phyloP scores from a whole-genome alignment of 257 asterid species.

The Solanum lignicaule region DNA sequence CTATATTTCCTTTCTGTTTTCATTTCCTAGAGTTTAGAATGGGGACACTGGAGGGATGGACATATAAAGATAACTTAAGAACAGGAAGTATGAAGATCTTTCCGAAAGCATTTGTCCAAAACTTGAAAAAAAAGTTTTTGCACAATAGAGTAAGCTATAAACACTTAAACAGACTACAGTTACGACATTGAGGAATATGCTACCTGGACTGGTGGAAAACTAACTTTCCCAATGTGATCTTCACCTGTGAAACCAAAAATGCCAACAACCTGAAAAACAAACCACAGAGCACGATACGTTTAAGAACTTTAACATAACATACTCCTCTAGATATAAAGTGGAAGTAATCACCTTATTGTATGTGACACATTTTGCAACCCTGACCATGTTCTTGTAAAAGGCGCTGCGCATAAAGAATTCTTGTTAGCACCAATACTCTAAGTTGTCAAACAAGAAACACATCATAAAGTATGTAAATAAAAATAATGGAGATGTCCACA shows the following conservation, averaged over 20 bases:
- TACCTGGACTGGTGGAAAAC: constrained; percentile 97
- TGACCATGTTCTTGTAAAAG: constrained; percentile 88
- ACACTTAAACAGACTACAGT: background rate
- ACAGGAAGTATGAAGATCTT: background rate
- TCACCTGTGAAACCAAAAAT: constrained; percentile 93
- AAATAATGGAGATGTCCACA: background rate
- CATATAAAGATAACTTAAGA: background rate
- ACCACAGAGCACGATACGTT: background rate
- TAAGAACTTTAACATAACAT: background rate
- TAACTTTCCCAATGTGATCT: constrained; percentile 89
- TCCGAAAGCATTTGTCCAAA: background rate
- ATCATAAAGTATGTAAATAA: background rate
- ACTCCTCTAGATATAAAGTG: background rate
- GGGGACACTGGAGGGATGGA: background rate
- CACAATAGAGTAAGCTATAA: background rate
- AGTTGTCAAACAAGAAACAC: background rate
- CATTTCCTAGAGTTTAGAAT: background rate
- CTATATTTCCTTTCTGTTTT: background rate
- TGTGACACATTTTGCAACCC: constrained; percentile 73
- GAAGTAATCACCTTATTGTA: constrained; percentile 61
- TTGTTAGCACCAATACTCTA: background rate
- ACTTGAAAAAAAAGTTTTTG: background rate
- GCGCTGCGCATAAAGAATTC: constrained; percentile 33
- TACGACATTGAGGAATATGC: background rate
- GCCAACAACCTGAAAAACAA: constrained; percentile 56